phyloP scores from a whole-genome alignment of 768 basidiomycete species.

The Phaffia tasmanica region DNA sequence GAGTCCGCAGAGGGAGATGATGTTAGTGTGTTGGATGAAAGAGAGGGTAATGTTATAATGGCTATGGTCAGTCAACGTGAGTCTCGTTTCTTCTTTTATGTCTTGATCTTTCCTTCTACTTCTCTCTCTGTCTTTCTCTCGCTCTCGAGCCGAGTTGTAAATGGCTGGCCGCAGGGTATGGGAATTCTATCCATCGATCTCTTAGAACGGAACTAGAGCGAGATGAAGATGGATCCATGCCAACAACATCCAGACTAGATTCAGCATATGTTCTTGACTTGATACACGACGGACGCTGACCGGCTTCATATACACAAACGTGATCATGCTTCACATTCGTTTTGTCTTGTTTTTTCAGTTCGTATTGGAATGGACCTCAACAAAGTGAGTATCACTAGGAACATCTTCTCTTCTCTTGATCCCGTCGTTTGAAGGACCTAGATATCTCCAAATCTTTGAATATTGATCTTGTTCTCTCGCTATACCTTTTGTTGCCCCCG shows the following conservation, averaged over 20 bases:
- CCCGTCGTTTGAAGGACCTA: neutral
- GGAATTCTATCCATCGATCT: constrained; percentile 33
- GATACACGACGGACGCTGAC: too few relatives aligned
- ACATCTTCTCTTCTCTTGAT: neutral
- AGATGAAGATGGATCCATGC: neutral
- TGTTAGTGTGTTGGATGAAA: constrained; percentile 82
- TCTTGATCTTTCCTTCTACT: neutral
- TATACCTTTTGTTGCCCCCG: constrained; percentile 8
- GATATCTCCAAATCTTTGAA: constrained; percentile 52
- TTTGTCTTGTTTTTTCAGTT: constrained; percentile 29
- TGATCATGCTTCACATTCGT: constrained; percentile 12
- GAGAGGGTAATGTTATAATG: constrained; percentile 81
- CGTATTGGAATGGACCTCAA: constrained; percentile 92
- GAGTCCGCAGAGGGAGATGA: constrained; percentile 44
- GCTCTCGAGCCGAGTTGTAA: constrained; percentile 28
- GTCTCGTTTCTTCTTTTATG: constrained; percentile 37
- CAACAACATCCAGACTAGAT: too few relatives aligned
- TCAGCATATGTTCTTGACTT: too few relatives aligned
- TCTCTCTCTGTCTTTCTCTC: neutral
- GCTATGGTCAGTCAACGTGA: constrained; percentile 80
- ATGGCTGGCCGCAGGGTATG: neutral
- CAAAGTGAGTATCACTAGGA: constrained; percentile 47
- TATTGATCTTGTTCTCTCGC: constrained; percentile 36
- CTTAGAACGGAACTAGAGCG: neutral
- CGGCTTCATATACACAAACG: neutral